Percentiles rank a stretch among this genome's conserved stretches.
These are phyloP conservation scores for Mortierella sp. DNA, from an alignment of 371 early-diverging fungal species.

Conservation along the genomic window DNA sequence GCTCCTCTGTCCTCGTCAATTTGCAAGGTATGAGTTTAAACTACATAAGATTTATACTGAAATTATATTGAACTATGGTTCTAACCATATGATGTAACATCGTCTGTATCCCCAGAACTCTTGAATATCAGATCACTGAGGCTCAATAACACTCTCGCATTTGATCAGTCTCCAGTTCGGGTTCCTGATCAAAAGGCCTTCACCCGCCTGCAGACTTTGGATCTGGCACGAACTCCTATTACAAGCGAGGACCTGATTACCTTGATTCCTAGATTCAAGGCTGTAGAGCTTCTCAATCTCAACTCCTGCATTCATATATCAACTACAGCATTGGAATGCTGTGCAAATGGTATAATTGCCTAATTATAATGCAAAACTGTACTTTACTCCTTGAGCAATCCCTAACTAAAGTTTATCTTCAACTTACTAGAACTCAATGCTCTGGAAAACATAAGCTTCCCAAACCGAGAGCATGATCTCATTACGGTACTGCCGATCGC, in stretches of 20 bases:
- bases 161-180: constrained; percentile 28
- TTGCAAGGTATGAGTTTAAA: constrained; percentile 29
- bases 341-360: constrained; percentile 12
- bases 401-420: neutral
- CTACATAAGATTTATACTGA: neutral
- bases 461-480: constrained; percentile 40
- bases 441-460: constrained; percentile 31
- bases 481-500: constrained; percentile 31
- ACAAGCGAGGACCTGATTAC: constrained; percentile 16
- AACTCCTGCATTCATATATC: constrained; percentile 21
- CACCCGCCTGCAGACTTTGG: constrained; percentile 14
- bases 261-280: constrained; percentile 5
- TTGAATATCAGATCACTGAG: constrained; percentile 25
- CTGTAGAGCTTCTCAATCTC: constrained; percentile 32
- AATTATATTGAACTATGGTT: neutral
- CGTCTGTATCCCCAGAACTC: constrained; percentile 15
- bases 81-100: neutral
- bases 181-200: constrained; percentile 31
- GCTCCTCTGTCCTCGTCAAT: constrained; percentile 22
- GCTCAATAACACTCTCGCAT: constrained; percentile 46
- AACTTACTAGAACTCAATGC: constrained; percentile 5
- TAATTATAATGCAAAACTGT: neutral
- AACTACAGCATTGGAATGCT: constrained; percentile 16
- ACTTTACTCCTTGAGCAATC: neutral
- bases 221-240: constrained; percentile 34